These are phyloP conservation scores for Gonium pectorale DNA, from an alignment of 139 green algal genomes.

Conservation along the genomic window DNA sequence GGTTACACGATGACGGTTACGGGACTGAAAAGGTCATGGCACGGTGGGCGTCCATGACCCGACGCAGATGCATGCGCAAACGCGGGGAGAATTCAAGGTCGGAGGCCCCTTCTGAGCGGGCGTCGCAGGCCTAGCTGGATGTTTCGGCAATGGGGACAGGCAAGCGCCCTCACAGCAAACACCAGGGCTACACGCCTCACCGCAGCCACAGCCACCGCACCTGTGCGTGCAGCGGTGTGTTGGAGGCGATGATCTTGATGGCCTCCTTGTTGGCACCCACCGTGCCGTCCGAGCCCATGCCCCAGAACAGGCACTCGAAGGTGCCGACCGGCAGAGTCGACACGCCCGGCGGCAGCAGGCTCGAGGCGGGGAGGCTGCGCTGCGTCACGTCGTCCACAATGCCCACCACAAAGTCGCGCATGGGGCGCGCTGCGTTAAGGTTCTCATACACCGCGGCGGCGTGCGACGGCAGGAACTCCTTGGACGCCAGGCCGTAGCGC, in stretches of 20 bases:
- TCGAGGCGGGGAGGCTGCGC: conserved; percentile 42
- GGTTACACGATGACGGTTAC: no score
- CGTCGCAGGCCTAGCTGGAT: no score
- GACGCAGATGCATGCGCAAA: no score
- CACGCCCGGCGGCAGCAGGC: conserved; percentile 40
- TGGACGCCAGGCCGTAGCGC: conserved; percentile 70
- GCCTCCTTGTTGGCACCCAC: conserved; percentile 77
- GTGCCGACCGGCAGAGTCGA: conserved; percentile 59
- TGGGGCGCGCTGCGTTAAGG: conserved; percentile 49
- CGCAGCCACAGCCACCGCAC: conserved; percentile 32
- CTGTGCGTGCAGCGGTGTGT: conserved; percentile 53
- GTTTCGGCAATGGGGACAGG: no score
- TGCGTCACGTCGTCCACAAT: conserved; percentile 68
- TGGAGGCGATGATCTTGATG: conserved; percentile 69
- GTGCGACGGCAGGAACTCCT: conserved; percentile 74
- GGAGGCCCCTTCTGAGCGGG: no score
- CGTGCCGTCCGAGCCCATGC: conserved; percentile 70
- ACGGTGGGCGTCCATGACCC: no score
- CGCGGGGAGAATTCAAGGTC: no score
- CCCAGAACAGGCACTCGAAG: conserved; percentile 74
- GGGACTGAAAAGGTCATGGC: no score
- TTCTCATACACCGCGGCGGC: conserved; percentile 67
- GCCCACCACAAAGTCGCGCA: conserved; percentile 54
- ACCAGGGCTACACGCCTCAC: no score
- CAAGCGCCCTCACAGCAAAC: no score